phyloP scores from a whole-genome alignment of 2,329 filamentous ascomycete species.

The Paecilomyces sp. region DNA sequence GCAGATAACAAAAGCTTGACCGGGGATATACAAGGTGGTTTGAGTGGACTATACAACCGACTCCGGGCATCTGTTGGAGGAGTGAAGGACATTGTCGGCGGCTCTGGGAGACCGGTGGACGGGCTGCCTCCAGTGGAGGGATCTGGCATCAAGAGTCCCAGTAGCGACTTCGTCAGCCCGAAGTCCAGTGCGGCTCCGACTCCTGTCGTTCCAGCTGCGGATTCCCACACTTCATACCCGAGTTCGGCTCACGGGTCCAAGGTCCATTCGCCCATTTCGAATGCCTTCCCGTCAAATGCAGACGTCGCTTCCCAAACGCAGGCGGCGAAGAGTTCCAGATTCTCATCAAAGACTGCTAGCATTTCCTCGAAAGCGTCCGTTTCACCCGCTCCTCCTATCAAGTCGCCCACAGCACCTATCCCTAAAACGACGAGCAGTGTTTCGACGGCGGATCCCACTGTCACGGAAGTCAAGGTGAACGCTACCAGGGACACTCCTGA shows the following conservation, averaged over 20 bases:
- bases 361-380: conserved; percentile 35
- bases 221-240: conserved; percentile 18
- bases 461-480: conserved; percentile 40
- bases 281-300: conserved; percentile 20
- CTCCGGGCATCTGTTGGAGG: conserved; percentile 75
- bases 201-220: conserved; percentile 7
- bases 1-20: conserved; percentile 63
- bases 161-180: conserved; percentile 16
- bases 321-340: conserved; percentile 25
- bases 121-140: conserved; percentile 16
- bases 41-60: conserved; percentile 83
- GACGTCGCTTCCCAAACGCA: conserved; percentile 17
- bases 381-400: conserved; percentile 28
- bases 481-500: conserved; percentile 21
- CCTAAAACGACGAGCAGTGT: conserved; percentile 24
- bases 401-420: conserved; percentile 29
- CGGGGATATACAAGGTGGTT: conserved; percentile 72
- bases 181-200: conserved; percentile 18
- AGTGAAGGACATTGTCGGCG: conserved; percentile 47
- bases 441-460: conserved; percentile 36
- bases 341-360: conserved; percentile 36
- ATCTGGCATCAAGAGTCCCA: conserved; percentile 17
- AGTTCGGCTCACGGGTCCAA: conserved; percentile 30
- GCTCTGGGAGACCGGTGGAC: conserved; percentile 24
- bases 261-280: conserved; percentile 27